Conservation (phyloP, 352 stramenopile species). For the Phytopythium litorale region DNA sequence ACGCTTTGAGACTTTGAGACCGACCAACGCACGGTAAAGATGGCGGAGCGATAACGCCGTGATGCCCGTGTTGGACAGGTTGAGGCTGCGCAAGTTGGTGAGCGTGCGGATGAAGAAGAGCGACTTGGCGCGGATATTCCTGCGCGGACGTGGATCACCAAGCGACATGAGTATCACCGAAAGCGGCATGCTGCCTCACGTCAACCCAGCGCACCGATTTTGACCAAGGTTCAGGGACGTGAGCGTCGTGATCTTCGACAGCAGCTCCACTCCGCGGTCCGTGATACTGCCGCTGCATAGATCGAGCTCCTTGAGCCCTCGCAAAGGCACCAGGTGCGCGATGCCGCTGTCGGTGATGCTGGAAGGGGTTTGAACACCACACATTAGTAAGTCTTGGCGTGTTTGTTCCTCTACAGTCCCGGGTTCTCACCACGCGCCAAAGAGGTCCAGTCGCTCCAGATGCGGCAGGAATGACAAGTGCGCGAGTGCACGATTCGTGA, state of each 20-base stretch:
- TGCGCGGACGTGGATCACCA: conserved; percentile 8
- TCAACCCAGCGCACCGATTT: conserved; percentile 39
- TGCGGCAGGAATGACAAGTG: conserved; percentile 49
- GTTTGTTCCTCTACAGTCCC: neutral
- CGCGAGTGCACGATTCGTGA: conserved; percentile 59
- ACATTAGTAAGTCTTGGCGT: neutral
- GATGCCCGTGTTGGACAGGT: conserved; percentile 75
- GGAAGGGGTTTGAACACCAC: neutral
- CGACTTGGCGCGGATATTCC: conserved; percentile 70
- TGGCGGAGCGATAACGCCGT: conserved; percentile 62
- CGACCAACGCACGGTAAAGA: conserved; percentile 46
- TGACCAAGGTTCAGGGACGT: conserved; percentile 79
- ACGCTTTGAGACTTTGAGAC: neutral
- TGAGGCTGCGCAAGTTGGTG: conserved; percentile 56
- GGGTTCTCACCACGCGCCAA: conserved; percentile 58
- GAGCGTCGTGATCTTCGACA: conserved; percentile 71
- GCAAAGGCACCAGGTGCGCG: conserved; percentile 50
- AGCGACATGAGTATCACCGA: neutral
- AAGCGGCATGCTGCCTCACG: neutral
- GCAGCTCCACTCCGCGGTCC: conserved; percentile 63
- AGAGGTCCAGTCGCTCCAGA: conserved; percentile 65
- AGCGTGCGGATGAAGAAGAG: conserved; percentile 55
- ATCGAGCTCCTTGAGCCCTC: conserved; percentile 48
- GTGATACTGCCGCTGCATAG: conserved; percentile 69
- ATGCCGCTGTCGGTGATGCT: conserved; percentile 73